Percentiles rank a stretch among this genome's conserved stretches.
Conservation (phyloP, 345 rosid genomes). For the Trapa bicornis region DNA sequence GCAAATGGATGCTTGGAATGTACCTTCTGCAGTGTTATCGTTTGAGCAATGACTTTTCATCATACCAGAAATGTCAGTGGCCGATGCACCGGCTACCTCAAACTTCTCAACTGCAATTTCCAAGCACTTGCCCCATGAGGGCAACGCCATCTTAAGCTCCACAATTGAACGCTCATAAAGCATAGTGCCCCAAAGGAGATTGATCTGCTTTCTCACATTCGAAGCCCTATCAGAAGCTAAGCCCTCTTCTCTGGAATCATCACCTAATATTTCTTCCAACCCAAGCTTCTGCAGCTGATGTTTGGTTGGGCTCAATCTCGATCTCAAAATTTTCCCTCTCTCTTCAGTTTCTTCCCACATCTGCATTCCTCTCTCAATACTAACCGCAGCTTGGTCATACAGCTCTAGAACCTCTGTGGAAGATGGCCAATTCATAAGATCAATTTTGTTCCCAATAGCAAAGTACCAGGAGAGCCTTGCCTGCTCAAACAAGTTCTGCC, state of each 20-base stretch:
- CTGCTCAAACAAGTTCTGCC: constrained; percentile 77
- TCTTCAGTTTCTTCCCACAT: constrained; percentile 49
- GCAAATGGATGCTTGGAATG: not conserved
- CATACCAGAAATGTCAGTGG: constrained; percentile 43
- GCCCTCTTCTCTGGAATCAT: constrained; percentile 36
- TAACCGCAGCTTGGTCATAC: constrained; percentile 63
- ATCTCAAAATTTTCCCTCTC: constrained; percentile 17
- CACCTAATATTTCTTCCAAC: constrained; percentile 29
- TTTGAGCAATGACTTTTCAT: constrained; percentile 51
- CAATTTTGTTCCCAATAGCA: constrained; percentile 39
- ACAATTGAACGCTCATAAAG: constrained; percentile 77
- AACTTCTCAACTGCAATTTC: constrained; percentile 73
- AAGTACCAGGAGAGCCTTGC: constrained; percentile 85
- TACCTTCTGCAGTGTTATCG: constrained; percentile 53
- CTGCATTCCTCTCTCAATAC: constrained; percentile 57
- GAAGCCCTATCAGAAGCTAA: constrained; percentile 23
- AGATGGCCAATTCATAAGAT: constrained; percentile 48
- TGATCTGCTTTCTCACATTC: constrained; percentile 46
- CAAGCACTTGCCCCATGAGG: constrained; percentile 58
- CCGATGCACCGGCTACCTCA: constrained; percentile 61
- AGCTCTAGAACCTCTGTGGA: constrained; percentile 34
- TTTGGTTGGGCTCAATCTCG: constrained; percentile 12
- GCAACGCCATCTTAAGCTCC: constrained; percentile 69
- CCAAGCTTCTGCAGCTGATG: constrained; percentile 18
- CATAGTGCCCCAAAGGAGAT: constrained; percentile 66